A percentile compares a stretch with the other conserved stretches of the same genome.
Conservation (phyloP, 2,329 filamentous ascomycete genomes). For the Apiospora pterosperma region DNA sequence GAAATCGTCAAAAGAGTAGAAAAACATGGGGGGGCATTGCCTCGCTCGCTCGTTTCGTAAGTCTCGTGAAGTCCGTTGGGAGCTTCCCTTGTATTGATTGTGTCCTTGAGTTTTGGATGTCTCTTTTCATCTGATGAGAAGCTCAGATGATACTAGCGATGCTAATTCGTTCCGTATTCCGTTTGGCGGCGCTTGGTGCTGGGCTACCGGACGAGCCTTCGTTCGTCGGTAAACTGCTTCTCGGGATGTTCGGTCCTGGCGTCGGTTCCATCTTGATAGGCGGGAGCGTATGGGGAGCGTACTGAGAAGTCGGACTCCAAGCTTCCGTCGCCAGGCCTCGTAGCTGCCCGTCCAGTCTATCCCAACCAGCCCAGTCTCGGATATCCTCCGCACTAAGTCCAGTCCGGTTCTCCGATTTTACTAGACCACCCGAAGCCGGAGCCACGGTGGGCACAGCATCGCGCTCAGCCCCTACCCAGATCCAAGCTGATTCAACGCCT, state of each 20-base stretch:
- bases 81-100: neutral
- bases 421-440: slow-evolving; percentile 34
- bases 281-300: slow-evolving; percentile 24
- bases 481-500: slow-evolving; percentile 73
- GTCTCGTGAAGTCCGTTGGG: neutral
- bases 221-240: slow-evolving; percentile 14
- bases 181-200: slow-evolving; percentile 27
- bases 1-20: neutral
- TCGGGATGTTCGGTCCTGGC: slow-evolving; percentile 16
- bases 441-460: slow-evolving; percentile 29
- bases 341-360: slow-evolving; percentile 63
- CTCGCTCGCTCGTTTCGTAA: neutral
- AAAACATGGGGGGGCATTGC: neutral
- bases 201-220: slow-evolving; percentile 23
- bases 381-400: slow-evolving; percentile 54
- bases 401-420: slow-evolving; percentile 45
- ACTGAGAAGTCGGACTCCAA: slow-evolving; percentile 22
- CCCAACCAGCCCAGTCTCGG: slow-evolving; percentile 79
- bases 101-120: neutral
- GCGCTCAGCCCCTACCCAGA: slow-evolving; percentile 67
- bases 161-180: slow-evolving; percentile 41
- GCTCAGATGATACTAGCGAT: slow-evolving; percentile 41
- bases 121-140: neutral
- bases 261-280: slow-evolving; percentile 30
- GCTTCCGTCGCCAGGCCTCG: slow-evolving; percentile 42